phyloP scores from a whole-genome alignment of 257 asterid genomes.

The Ocimum tenuiflorum region DNA sequence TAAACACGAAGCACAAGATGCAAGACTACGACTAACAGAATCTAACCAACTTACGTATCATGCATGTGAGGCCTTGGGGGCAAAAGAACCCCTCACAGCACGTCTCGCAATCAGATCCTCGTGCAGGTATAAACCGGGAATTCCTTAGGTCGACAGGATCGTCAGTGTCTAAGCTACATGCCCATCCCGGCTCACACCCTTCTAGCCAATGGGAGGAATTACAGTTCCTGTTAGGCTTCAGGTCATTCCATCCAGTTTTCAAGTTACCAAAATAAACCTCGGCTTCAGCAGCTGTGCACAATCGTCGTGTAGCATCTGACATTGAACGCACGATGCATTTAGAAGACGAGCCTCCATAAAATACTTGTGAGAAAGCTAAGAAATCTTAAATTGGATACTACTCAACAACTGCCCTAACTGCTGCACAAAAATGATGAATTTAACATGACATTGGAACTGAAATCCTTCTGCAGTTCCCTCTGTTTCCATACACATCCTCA shows the following conservation, averaged over 20 bases:
- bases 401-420: neutral
- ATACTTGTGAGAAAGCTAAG: neutral
- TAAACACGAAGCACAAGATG: neutral
- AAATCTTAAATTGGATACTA: neutral
- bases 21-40: neutral
- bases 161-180: slow-evolving; percentile 46
- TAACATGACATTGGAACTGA: neutral
- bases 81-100: slow-evolving; percentile 92
- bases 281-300: slow-evolving; percentile 76
- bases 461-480: neutral
- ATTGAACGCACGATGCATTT: slow-evolving; percentile 4
- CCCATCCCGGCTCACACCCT: slow-evolving; percentile 97
- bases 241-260: slow-evolving; percentile 27
- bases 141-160: slow-evolving; percentile 29
- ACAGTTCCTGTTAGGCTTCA: slow-evolving; percentile 65
- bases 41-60: slow-evolving; percentile 63
- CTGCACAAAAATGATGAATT: neutral
- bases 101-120: slow-evolving; percentile 58
- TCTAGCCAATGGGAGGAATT: slow-evolving; percentile 58
- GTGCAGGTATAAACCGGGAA: slow-evolving; percentile 41
- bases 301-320: slow-evolving; percentile 50
- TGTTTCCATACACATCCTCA: neutral
- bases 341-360: neutral
- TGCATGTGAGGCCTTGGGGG: slow-evolving; percentile 82
- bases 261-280: slow-evolving; percentile 48